Evolutionary conservation across 768 basidiomycete species (phyloP).

Genomic region (Termitomyces sp.): DNA sequence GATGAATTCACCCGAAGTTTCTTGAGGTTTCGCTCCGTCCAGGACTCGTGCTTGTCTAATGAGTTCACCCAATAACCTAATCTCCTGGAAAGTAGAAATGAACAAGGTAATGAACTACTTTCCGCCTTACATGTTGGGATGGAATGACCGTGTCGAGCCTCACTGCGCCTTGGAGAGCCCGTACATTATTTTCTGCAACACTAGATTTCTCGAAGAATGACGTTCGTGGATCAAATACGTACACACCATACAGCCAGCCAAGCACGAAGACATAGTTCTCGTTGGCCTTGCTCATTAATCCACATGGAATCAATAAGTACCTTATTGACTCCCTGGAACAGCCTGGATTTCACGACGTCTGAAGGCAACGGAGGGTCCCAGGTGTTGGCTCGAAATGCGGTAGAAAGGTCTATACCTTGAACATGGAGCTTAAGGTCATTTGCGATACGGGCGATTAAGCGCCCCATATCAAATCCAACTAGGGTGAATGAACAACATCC

Average conservation of each 20-base stretch:
- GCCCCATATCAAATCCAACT: constrained; percentile 32
- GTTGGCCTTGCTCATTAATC: constrained; percentile 16
- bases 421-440: constrained; percentile 20
- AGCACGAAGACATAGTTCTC: constrained; percentile 29
- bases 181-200: constrained; percentile 12
- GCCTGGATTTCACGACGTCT: constrained; percentile 16
- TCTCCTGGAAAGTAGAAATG: constrained; percentile 19
- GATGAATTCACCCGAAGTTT: constrained; percentile 27
- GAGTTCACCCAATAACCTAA: constrained; percentile 23
- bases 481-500: constrained; percentile 12
- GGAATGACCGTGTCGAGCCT: constrained; percentile 18
- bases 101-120: neutral
- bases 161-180: constrained; percentile 1
- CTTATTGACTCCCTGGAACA: constrained; percentile 9
- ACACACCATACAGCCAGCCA: constrained; percentile 33
- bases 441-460: constrained; percentile 25
- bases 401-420: constrained; percentile 32
- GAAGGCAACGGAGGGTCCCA: constrained; percentile 19
- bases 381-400: constrained; percentile 15
- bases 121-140: constrained; percentile 14
- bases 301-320: constrained; percentile 22
- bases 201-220: constrained; percentile 11
- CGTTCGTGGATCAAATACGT: neutral
- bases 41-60: constrained; percentile 26
- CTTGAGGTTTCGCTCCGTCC: constrained; percentile 25